Percentiles rank a stretch among this genome's conserved stretches.
Conservation (phyloP, 345 rosid species). For the Dimocarpus longan region DNA sequence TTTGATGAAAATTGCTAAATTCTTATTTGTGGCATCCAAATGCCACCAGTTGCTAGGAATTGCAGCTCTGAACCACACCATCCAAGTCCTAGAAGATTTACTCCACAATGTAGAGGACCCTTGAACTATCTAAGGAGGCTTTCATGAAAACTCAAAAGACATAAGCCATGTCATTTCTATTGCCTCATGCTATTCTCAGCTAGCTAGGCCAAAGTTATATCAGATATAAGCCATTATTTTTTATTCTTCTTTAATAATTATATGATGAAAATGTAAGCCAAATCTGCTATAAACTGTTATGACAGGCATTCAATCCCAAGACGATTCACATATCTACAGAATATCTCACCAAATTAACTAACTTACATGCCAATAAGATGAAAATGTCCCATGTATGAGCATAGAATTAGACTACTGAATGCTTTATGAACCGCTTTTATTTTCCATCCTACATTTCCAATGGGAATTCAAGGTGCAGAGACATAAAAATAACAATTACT, state of each 20-base stretch:
- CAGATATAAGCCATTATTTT: not conserved
- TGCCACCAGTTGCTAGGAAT: not conserved
- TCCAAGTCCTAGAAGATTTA: not conserved
- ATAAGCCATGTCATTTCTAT: not conserved
- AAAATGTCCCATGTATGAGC: not conserved
- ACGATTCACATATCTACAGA: not conserved
- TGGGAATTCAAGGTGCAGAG: too few relatives aligned
- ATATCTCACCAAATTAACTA: not conserved
- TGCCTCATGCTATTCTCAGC: not conserved
- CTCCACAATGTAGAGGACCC: not conserved
- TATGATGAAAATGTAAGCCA: not conserved
- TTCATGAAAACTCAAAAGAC: not conserved
- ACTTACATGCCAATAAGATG: not conserved
- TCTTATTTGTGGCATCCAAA: not conserved
- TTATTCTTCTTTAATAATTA: not conserved
- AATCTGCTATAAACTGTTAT: not conserved
- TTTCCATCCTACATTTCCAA: not conserved
- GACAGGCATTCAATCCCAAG: not conserved
- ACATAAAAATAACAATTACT: too few relatives aligned
- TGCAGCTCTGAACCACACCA: slow-evolving; percentile 3
- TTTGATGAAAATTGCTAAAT: not conserved
- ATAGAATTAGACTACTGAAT: not conserved
- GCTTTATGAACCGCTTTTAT: not conserved
- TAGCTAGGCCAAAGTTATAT: not conserved
- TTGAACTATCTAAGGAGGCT: not conserved